Evolutionary conservation across 257 asterid genomes (phyloP).

Genomic region (Anisodus acutangulus): DNA sequence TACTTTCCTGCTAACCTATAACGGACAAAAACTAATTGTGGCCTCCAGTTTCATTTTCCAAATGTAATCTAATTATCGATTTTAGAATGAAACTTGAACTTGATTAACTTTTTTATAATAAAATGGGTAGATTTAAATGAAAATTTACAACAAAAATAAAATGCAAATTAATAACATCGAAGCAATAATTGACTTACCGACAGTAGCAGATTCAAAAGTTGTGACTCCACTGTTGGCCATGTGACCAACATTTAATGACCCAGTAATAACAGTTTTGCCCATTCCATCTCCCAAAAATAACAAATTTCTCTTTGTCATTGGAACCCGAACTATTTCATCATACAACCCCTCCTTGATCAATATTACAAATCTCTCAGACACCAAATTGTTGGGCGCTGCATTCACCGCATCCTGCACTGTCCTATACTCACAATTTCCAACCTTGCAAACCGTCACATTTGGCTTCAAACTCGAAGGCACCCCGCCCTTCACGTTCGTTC

Average conservation of each 20-base stretch:
- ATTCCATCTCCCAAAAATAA: conserved; percentile 58
- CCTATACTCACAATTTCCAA: conserved; percentile 38
- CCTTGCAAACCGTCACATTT: conserved; percentile 46
- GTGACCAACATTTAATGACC: conserved; percentile 47
- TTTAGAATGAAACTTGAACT: background rate
- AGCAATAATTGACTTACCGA: conserved; percentile 34
- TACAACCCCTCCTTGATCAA: conserved; percentile 43
- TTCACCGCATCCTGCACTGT: conserved; percentile 54
- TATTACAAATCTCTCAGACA: conserved; percentile 36
- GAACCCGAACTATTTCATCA: conserved; percentile 40
- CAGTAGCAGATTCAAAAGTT: conserved; percentile 48
- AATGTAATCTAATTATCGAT: background rate
- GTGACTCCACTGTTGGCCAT: conserved; percentile 37
- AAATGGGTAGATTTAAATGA: background rate
- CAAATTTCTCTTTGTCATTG: conserved; percentile 43
- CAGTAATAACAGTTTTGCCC: conserved; percentile 58
- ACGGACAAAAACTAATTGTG: background rate
- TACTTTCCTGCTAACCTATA: background rate
- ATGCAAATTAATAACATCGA: background rate
- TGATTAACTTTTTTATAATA: background rate
- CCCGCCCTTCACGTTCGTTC: conserved; percentile 34
- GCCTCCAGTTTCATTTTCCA: background rate
- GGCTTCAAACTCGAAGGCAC: conserved; percentile 41
- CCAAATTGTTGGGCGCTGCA: conserved; percentile 42
- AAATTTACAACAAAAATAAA: background rate